A percentile compares a stretch with the other conserved stretches of the same genome.
Conservation (phyloP, 2,329 filamentous ascomycete genomes). For the Xylaria polymorpha region DNA sequence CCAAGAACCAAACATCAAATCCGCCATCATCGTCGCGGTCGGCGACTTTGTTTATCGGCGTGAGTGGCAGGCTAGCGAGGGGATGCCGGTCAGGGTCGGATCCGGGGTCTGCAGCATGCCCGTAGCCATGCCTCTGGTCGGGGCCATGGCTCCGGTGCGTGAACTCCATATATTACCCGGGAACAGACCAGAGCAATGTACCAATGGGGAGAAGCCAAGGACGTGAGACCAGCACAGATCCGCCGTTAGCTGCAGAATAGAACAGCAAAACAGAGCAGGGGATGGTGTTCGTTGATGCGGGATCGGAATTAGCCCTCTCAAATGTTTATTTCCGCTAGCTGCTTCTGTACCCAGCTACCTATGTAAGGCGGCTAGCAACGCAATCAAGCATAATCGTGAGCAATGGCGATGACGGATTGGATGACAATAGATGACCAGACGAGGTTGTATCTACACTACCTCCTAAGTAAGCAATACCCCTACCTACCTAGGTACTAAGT, state of each 20-base stretch:
- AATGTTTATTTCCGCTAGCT: conserved; percentile 23
- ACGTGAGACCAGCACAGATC: conserved; percentile 10
- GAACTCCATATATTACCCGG: conserved; percentile 25
- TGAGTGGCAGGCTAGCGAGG: conserved; percentile 15
- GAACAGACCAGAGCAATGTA: conserved; percentile 1
- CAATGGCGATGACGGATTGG: conserved; percentile 6
- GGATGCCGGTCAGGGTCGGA: conserved; percentile 6
- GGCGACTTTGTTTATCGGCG: conserved; percentile 33
- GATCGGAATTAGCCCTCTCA: conserved; percentile 9
- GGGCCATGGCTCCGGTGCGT: conserved; percentile 25
- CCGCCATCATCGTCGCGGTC: conserved; percentile 24
- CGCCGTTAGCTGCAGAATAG: conserved; percentile 10
- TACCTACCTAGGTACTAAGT: background rate
- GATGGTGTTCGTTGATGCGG: background rate
- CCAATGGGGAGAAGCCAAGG: conserved; percentile 23
- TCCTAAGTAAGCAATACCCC: background rate
- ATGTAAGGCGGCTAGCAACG: conserved; percentile 8
- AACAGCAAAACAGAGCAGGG: conserved; percentile 8
- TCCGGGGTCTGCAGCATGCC: conserved; percentile 1
- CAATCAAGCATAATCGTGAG: background rate
- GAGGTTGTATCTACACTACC: conserved; percentile 5
- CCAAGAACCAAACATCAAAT: conserved; percentile 48
- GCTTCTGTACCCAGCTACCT: background rate
- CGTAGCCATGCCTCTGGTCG: conserved; percentile 25
- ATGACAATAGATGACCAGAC: background rate